These are phyloP conservation scores for Fusarium albidum DNA, from an alignment of 2,329 filamentous ascomycete genomes.

Conservation along the genomic window DNA sequence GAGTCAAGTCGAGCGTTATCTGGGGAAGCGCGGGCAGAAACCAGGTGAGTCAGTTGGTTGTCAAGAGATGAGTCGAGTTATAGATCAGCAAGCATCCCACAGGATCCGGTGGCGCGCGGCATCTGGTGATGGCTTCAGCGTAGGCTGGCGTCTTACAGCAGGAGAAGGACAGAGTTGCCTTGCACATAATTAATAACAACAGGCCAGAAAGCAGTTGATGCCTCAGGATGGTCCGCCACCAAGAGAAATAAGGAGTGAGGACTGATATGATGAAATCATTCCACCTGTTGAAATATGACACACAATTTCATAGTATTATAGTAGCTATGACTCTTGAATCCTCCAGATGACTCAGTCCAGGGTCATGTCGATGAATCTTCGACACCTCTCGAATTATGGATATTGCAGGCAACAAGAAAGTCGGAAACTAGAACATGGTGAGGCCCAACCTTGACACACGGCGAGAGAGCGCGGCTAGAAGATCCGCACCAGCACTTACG, in stretches of 20 bases:
- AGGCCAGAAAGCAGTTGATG: conserved; percentile 30
- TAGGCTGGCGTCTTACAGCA: conserved; percentile 20
- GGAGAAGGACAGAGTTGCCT: conserved; percentile 8
- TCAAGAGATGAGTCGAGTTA: neutral
- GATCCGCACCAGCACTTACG: conserved; percentile 16
- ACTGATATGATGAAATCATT: neutral
- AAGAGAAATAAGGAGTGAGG: conserved; percentile 1
- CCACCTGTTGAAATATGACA: neutral
- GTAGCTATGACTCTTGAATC: conserved; percentile 30
- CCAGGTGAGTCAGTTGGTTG: neutral
- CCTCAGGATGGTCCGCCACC: conserved; percentile 29
- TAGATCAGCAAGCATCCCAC: neutral
- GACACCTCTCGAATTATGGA: neutral
- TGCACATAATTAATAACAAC: conserved; percentile 18
- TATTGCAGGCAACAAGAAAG: conserved; percentile 20
- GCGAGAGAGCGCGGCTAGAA: neutral
- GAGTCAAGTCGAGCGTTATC: neutral
- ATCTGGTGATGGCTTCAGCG: conserved; percentile 25
- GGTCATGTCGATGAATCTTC: neutral
- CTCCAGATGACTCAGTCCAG: conserved; percentile 26
- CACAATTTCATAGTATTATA: conserved; percentile 3
- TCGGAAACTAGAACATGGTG: conserved; percentile 12
- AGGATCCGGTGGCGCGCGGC: neutral
- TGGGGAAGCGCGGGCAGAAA: neutral
- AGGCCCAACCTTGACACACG: conserved; percentile 24